Percentiles rank a stretch among this genome's conserved stretches.
Evolutionary conservation across 305 asterid genomes (phyloP).

Genomic region (Solanum hybrid): DNA sequence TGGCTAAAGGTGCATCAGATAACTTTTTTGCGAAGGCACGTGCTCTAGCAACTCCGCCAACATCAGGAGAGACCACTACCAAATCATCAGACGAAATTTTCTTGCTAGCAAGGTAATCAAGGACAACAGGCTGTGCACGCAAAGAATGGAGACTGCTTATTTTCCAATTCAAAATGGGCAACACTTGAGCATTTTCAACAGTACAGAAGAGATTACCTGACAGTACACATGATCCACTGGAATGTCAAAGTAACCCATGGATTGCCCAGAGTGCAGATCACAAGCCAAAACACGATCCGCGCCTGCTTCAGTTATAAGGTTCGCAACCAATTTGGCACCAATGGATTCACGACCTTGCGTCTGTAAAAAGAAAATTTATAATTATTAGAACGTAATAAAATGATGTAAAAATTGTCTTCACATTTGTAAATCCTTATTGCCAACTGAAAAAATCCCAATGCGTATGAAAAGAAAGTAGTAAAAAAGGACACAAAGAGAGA

Average conservation of each 20-base stretch:
- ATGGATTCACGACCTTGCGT: conserved; percentile 92
- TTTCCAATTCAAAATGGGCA: not conserved
- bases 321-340: conserved; percentile 83
- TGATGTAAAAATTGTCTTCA: not conserved
- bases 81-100: conserved; percentile 59
- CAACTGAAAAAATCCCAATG: not conserved
- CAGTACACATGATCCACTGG: conserved; percentile 90
- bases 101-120: conserved; percentile 95
- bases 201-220: conserved; percentile 37
- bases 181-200: not conserved
- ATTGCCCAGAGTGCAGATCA: conserved; percentile 92
- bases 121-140: conserved; percentile 67
- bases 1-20: conserved; percentile 93
- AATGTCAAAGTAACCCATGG: conserved; percentile 90
- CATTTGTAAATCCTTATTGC: not conserved
- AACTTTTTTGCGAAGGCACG: conserved; percentile 88
- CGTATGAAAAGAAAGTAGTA: not conserved
- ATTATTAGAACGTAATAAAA: conserved; percentile 4
- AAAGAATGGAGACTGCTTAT: conserved; percentile 2
- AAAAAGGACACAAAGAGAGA: not conserved
- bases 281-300: conserved; percentile 92
- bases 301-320: conserved; percentile 78
- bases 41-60: conserved; percentile 96
- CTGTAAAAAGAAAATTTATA: conserved; percentile 25
- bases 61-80: conserved; percentile 95